Percentiles rank a stretch among this genome's conserved stretches.
Conservation (phyloP, 192 early-diverging fungal species). For the Linnemannia elongata region DNA sequence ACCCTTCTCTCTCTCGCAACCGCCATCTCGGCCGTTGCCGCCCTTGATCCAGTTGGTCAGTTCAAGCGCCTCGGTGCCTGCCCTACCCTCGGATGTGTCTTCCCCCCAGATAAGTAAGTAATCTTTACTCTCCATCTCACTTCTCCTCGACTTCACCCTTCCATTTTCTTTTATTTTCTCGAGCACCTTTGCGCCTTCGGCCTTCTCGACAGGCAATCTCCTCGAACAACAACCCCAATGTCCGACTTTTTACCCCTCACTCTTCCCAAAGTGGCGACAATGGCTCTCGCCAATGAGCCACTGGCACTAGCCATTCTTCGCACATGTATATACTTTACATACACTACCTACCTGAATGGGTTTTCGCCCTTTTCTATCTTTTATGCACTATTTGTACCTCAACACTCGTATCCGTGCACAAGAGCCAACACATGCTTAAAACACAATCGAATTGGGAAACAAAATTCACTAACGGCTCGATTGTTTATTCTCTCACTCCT, state of each 20-base stretch:
- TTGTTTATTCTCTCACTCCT: neutral
- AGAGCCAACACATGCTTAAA: neutral
- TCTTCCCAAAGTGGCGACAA: too few relatives aligned
- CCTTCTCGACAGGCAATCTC: too few relatives aligned
- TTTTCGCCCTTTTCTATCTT: neutral
- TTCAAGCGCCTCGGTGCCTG: constrained; percentile 65
- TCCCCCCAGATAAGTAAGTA: constrained; percentile 63
- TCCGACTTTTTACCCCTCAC: too few relatives aligned
- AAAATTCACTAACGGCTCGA: constrained; percentile 1
- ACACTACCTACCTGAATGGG: neutral
- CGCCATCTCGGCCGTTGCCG: constrained; percentile 39
- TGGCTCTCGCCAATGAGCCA: too few relatives aligned
- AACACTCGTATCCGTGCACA: neutral
- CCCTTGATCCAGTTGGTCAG: constrained; percentile 58
- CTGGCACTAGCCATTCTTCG: too few relatives aligned
- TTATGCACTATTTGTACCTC: neutral
- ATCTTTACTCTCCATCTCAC: neutral
- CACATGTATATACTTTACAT: neutral
- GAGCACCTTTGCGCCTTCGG: neutral
- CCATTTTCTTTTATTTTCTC: constrained; percentile 11
- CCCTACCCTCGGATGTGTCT: constrained; percentile 62
- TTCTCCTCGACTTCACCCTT: neutral
- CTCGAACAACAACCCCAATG: too few relatives aligned
- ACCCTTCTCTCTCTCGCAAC: constrained; percentile 46
- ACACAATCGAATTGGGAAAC: neutral